Evolutionary conservation across 2,329 filamentous ascomycete species (phyloP), one percentile per base, ranked within the genome.

Genomic region (Microsporum ferrugineum): DNA sequence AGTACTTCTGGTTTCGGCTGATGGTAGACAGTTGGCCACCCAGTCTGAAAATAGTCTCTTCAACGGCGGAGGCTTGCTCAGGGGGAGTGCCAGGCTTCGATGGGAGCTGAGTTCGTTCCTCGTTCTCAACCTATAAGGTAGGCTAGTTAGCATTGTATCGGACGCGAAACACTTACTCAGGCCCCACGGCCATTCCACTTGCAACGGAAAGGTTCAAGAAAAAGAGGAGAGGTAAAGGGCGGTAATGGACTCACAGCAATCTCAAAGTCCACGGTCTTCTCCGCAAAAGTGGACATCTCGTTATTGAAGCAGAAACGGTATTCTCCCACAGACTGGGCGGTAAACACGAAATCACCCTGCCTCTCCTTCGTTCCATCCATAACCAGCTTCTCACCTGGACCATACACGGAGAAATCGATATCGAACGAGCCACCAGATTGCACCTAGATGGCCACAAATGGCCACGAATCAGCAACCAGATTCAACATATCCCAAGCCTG

Each of bases 301-400:
- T 99, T 99, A 77, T 91, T 88, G 80, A 99, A 99, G 82, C 94
- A 99, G 79, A 99, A 97, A 60, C 86, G 84, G 78, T 97, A 96
- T 71, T 97, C 92, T 66, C 94, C 94, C 5, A 82, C 71, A 59
- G 90, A 84, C 70, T 90, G 89, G 53, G 91, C 94, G 0, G 91
- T 96, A 76, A 99, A 99, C 65, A 99, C 94, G 71, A 95, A 97
- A 76, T 99, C 94, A 60, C 92, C 94, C 77, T 97, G 92, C 66
- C 92, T 85, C 78, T 89, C 94, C 78, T 96, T 97, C 68, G 86
- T 81, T 64, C 91, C 94, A 63, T 91, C 85, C 69, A 97, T 78
- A 63, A 99, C 87, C 64, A 89, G 76, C 75, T 88, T 91, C 71
- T 88, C 85, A 66, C 83, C 84, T 33, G 95, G 94, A 23, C 89